Percentiles rank a stretch among this genome's conserved stretches.
phyloP scores from a whole-genome alignment of 768 basidiomycete species.

The Pleurotus sapidus region DNA sequence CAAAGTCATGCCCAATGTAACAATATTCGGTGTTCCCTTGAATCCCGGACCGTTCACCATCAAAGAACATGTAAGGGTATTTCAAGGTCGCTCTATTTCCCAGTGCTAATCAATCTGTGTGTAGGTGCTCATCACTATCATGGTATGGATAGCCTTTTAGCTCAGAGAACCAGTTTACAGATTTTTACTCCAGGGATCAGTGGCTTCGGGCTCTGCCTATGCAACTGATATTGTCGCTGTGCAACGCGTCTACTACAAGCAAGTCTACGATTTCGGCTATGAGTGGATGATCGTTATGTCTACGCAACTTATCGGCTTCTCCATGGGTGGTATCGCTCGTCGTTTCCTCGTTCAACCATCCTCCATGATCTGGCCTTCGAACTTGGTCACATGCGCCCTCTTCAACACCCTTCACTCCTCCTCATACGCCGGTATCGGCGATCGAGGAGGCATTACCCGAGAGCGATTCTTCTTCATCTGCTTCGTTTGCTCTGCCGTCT shows the following conservation, averaged over 20 bases:
- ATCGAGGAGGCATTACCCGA: slow-evolving; percentile 58
- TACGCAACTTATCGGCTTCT: slow-evolving; percentile 72
- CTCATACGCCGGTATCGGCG: slow-evolving; percentile 60
- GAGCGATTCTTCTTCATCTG: slow-evolving; percentile 69
- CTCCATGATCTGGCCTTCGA: slow-evolving; percentile 65
- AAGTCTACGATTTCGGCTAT: slow-evolving; percentile 58
- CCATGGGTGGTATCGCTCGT: slow-evolving; percentile 67
- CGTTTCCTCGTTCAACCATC: slow-evolving; percentile 73
- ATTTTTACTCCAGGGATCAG: slow-evolving; percentile 37
- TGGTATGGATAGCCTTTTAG: background rate
- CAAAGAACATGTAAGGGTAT: slow-evolving; percentile 71
- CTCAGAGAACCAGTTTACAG: background rate
- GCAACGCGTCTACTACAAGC: slow-evolving; percentile 63
- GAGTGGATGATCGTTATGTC: slow-evolving; percentile 74
- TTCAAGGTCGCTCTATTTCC: slow-evolving; percentile 30
- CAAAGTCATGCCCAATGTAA: slow-evolving; percentile 47
- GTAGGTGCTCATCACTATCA: slow-evolving; percentile 57
- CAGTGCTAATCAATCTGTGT: slow-evolving; percentile 9
- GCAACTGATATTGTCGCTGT: slow-evolving; percentile 72
- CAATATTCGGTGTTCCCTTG: slow-evolving; percentile 55
- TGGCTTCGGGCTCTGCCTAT: slow-evolving; percentile 61
- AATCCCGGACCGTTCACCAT: slow-evolving; percentile 79
- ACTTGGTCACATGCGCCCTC: slow-evolving; percentile 65
- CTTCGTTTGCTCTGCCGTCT: slow-evolving; percentile 51
- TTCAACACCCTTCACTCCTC: slow-evolving; percentile 79